Evolutionary conservation across 2,329 filamentous ascomycete genomes (phyloP), one percentile per base, ranked within the genome.

Genomic region (Hortaea sp.): DNA sequence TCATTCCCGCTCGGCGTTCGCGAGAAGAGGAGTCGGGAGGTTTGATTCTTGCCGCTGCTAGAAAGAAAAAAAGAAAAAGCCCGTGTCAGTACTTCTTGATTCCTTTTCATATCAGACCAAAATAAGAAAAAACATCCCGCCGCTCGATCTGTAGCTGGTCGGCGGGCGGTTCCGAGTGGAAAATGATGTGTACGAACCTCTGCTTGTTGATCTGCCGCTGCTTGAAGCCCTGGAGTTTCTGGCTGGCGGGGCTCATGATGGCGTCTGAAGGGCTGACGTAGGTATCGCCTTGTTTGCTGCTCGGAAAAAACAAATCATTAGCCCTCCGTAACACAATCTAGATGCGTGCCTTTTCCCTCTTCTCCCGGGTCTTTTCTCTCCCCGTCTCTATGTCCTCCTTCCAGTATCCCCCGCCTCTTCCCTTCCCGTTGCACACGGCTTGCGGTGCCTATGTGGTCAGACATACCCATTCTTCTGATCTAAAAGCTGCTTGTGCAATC

Each of bases 201-300:
- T 59, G 53, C 83, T 88, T 90, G 69, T 76, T 77, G 52, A 81
- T 81, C 60, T 87, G 82, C 72, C 88, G 88, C 69, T 79, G 85
- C 68, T 85, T 84, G 66, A 89, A 79, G 37, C 84, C 82, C 53
- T 76, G 84, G 58, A 92, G 77, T 75, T 92, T 92, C 66, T 85
- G 82, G 12, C 82, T 85, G 67, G 85, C 88, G 32, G 87, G 87
- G 58, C 84, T 88, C 81, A 88, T 85, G 72, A 94, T 89, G 68
- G 80, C 81, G 67, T 94, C 87, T n/a, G 85, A 89, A 2, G 87
- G 87, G 12, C 84, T 89, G 64, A 89, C 73, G 68, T 89, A 90
- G 55, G 76, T 70, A 57, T 73, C 70, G 40, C 48, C 52, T 37
- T 50, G 43, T 42, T 49, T 41, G n/a, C 41, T 12, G 48, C 20